Conservation (phyloP, 257 asterid species). For the Apocynum venetum region DNA sequence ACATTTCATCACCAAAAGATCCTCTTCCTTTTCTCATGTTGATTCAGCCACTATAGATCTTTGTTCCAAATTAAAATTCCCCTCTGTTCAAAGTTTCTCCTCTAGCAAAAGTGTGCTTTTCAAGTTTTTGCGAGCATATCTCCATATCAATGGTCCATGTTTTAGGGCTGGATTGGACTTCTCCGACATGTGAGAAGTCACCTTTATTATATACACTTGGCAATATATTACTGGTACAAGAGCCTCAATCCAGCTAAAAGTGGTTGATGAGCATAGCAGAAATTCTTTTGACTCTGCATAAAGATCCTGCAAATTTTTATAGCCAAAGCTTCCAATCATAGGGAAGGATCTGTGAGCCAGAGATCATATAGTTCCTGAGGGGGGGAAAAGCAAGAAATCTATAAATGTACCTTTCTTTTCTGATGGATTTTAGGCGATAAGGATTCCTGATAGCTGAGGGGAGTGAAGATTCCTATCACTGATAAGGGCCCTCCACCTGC, state of each 20-base stretch:
- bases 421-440: conserved; percentile 26
- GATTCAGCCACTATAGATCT: conserved; percentile 33
- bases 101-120: conserved; percentile 21
- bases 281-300: conserved; percentile 10
- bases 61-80: conserved; percentile 20
- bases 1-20: conserved; percentile 51
- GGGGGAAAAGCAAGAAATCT: conserved; percentile 3
- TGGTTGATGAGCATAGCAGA: conserved; percentile 8
- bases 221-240: not conserved
- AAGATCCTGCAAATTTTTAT: conserved; percentile 3
- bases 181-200: conserved; percentile 5
- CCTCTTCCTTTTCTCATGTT: conserved; percentile 15
- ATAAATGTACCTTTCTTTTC: conserved; percentile 10
- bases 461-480: conserved; percentile 27
- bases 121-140: conserved; percentile 22
- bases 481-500: conserved; percentile 33
- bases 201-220: not conserved
- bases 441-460: conserved; percentile 29
- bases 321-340: conserved; percentile 25
- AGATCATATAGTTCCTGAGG: conserved; percentile 2
- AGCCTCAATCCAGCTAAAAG: conserved; percentile 14
- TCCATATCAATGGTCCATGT: not conserved
- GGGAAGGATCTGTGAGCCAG: conserved; percentile 12
- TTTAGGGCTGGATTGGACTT: conserved; percentile 3
- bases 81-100: conserved; percentile 31